Conservation (phyloP, 352 stramenopile species). For the Pythium plurisporium region DNA sequence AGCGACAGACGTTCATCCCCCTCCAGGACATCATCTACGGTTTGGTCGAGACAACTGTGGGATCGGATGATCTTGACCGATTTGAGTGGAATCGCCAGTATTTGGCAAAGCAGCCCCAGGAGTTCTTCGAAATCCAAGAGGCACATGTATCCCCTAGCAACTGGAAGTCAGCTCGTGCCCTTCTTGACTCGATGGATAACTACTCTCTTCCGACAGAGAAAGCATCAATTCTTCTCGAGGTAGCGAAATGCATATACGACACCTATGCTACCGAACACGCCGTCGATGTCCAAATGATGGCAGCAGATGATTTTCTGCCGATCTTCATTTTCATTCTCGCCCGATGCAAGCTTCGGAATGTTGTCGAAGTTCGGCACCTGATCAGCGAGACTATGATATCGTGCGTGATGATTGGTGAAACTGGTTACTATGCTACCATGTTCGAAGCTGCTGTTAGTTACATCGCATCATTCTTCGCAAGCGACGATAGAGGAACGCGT, state of each 20-base stretch:
- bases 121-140: slow-evolving; percentile 57
- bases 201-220: slow-evolving; percentile 72
- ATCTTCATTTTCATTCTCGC: slow-evolving; percentile 78
- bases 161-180: slow-evolving; percentile 40
- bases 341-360: slow-evolving; percentile 44
- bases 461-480: slow-evolving; percentile 37
- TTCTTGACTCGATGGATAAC: slow-evolving; percentile 66
- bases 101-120: slow-evolving; percentile 39
- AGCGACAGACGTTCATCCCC: slow-evolving; percentile 60
- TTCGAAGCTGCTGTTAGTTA: slow-evolving; percentile 69
- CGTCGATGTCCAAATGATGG: slow-evolving; percentile 33
- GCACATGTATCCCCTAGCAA: slow-evolving; percentile 47
- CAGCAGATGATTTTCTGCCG: slow-evolving; percentile 72
- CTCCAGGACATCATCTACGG: slow-evolving; percentile 67
- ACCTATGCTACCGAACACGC: slow-evolving; percentile 48
- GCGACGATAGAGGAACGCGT: background rate
- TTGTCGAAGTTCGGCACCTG: slow-evolving; percentile 55
- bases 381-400: slow-evolving; percentile 79
- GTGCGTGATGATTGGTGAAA: slow-evolving; percentile 70
- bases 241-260: slow-evolving; percentile 70
- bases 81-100: slow-evolving; percentile 54
- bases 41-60: slow-evolving; percentile 35
- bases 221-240: slow-evolving; percentile 52
- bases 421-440: slow-evolving; percentile 79
- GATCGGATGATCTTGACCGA: slow-evolving; percentile 33